Conservation (phyloP, 352 stramenopile species). For the Achlya hypogyna region DNA sequence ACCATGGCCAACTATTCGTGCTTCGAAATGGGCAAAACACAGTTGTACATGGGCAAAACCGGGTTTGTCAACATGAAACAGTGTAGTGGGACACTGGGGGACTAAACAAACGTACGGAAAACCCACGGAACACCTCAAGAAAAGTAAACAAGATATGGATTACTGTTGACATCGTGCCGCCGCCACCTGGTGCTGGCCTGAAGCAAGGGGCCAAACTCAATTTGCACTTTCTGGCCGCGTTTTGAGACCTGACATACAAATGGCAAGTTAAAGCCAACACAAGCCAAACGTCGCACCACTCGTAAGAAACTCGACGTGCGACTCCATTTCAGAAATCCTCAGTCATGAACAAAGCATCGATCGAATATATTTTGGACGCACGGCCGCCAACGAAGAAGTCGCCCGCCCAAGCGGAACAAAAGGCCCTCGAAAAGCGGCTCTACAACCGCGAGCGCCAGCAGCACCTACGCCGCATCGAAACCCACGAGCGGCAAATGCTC, state of each 20-base stretch:
- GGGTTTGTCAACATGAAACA: too few species aligned
- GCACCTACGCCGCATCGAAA: slow-evolving; percentile 7
- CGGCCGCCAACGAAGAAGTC: neutral
- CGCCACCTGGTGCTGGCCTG: too few species aligned
- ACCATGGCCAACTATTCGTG: too few species aligned
- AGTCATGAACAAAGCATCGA: neutral
- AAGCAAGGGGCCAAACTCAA: too few species aligned
- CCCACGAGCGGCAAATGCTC: slow-evolving; percentile 8
- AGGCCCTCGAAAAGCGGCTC: neutral
- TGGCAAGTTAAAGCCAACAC: neutral
- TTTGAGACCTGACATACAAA: neutral
- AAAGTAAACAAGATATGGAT: neutral
- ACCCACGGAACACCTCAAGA: neutral
- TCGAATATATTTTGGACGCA: neutral
- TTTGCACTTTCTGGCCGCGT: too few species aligned
- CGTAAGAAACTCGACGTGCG: too few species aligned
- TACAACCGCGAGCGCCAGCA: slow-evolving; percentile 21
- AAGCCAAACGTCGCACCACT: neutral
- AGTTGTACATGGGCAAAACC: too few species aligned
- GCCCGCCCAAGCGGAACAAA: neutral
- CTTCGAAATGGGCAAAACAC: too few species aligned
- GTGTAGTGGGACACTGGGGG: too few species aligned
- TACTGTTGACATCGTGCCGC: neutral
- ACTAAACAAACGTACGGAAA: neutral
- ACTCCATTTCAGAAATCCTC: too few species aligned